These are phyloP conservation scores for Fusarium phyllophilum DNA, from an alignment of 2,329 filamentous ascomycete species.

Conservation along the genomic window DNA sequence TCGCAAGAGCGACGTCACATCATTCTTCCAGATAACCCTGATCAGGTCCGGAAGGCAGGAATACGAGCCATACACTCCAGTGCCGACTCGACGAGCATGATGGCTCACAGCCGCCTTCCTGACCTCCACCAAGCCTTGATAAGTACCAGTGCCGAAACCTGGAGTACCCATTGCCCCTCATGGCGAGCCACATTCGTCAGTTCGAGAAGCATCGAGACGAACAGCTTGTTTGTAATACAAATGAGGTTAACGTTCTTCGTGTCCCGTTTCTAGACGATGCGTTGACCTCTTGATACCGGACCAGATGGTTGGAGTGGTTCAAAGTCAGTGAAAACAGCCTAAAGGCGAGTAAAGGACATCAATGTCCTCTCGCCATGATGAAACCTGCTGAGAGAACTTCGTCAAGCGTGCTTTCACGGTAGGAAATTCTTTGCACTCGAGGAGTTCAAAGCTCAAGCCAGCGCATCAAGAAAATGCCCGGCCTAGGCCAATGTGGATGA, in stretches of 20 bases:
- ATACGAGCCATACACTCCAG: not conserved
- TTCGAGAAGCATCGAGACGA: not conserved
- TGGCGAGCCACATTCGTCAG: too few relatives aligned
- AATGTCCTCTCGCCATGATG: not conserved
- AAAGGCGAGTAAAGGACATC: not conserved
- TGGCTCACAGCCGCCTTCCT: not conserved
- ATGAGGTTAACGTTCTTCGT: not conserved
- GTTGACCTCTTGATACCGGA: not conserved
- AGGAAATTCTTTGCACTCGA: not conserved
- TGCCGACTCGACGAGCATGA: not conserved
- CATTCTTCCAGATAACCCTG: not conserved
- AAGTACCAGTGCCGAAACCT: not conserved
- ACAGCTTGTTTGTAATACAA: not conserved
- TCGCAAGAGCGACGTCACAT: not conserved
- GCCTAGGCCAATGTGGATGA: not conserved
- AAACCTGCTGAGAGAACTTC: not conserved
- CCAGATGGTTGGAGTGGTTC: not conserved
- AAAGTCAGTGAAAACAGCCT: not conserved
- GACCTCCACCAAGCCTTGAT: not conserved
- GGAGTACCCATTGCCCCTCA: not conserved
- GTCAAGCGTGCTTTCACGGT: too few relatives aligned
- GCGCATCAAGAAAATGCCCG: not conserved
- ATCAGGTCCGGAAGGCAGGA: not conserved
- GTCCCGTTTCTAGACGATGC: not conserved
- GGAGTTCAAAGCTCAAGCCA: not conserved